Evolutionary conservation across 2,329 filamentous ascomycete genomes (phyloP).

Genomic region (Xylaria hypoxylon): DNA sequence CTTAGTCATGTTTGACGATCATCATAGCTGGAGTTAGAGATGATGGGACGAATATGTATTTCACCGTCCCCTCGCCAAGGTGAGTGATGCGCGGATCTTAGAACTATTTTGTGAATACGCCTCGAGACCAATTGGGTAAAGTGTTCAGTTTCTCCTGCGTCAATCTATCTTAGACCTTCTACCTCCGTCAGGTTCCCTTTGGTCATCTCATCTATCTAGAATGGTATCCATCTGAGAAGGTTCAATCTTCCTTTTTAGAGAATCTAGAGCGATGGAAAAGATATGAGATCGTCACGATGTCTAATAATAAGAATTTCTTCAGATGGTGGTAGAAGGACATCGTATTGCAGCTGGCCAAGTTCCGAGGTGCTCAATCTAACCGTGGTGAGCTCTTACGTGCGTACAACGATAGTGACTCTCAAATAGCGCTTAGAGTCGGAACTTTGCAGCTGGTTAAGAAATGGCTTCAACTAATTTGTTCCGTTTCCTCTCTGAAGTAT

Average conservation of each 20-base stretch:
- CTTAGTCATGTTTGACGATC: not conserved
- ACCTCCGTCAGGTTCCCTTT: too few relatives aligned
- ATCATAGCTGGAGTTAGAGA: not conserved
- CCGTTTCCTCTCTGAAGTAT: constrained; percentile 12
- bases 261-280: not conserved
- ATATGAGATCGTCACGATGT: not conserved
- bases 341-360: not conserved
- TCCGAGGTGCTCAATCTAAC: not conserved
- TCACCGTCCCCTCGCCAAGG: not conserved
- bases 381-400: constrained; percentile 27
- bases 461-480: constrained; percentile 24
- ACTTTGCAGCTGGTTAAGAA: constrained; percentile 31
- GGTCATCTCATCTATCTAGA: not conserved
- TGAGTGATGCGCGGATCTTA: not conserved
- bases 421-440: constrained; percentile 11
- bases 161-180: not conserved
- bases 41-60: not conserved
- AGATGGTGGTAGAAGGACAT: not conserved
- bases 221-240: not conserved
- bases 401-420: constrained; percentile 16
- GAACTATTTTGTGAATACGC: not conserved
- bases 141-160: not conserved
- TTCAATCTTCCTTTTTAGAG: not conserved
- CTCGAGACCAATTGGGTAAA: too few relatives aligned
- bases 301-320: not conserved